Evolutionary conservation across 2,329 filamentous ascomycete genomes (phyloP), one percentile per base, ranked within the genome.

Genomic region (Ophiosphaerella narmari): DNA sequence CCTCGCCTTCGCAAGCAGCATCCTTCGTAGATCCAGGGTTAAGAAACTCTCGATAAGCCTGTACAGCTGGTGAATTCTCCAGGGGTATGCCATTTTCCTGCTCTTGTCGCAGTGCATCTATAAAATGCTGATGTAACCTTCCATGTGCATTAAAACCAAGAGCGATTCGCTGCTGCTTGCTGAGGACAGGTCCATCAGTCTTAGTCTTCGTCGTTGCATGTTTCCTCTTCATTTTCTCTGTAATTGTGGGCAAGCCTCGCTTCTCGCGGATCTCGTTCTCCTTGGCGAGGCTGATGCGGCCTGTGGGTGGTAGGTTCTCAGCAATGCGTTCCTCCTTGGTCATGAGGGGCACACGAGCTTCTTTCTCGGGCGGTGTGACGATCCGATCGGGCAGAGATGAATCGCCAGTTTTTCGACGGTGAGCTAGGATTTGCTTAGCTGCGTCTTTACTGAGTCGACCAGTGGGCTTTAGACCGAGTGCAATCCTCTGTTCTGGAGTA

Each of bases 261-360:
- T 66, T 53, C 45, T 51, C 49, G 32, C 67, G 61, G 34, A 67
- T 61, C 13, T 61, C 48, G 16, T 67, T 60, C 37, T 68, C 55
- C 5, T 60, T 47, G 33, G 45, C 54, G 39, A 63, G 55, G 4
- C 62, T 57, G 21, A 69, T 38, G 16, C 65, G 57, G n/a, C 66
- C 67, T 33, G 47, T 60, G 14, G 53, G 46, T 4, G 67, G 60
- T 11, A 70, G 40, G 7, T 65, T 66, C 31, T 51, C 52, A 3
- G 59, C 60, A n/a, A 60, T 54, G 29, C 67, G 61, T 43, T 69
- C 58, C 35, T 67, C 67, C 34, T 55, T 60, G 29, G 66, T 62
- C 57, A 71, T 60, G 2, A 68, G 50, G 9, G 63, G 62, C 9
- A 51, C 46, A 29, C 40, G 43, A 31, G 42, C 37, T 26, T 35